Evolutionary conservation across 169 alveolate genomes (phyloP), one percentile per base, ranked within the genome.

Genomic region (Plasmodium reichenowi): DNA sequence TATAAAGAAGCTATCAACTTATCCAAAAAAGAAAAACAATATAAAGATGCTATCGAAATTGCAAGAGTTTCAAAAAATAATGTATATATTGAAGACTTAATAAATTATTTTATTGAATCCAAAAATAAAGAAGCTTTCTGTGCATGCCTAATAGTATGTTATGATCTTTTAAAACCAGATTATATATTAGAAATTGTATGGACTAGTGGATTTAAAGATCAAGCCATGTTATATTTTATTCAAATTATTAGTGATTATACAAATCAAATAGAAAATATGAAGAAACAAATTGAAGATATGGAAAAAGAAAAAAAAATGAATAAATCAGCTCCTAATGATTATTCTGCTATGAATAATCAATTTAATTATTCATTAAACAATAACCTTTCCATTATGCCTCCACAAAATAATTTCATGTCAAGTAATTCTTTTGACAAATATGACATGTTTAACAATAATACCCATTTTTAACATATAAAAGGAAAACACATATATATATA

Each of bases 171-270:
- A 48, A 98, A 97, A 89, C 99, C 99, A 9, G 99, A 98, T 85
- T 97, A 97, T 24, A 99, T 98, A 10, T 94, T 98, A 96, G 99
- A 99, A 96, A 93, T 97, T 70, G 99, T 99, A 3, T 99, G 99
- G 99, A 94, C 98, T 83, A 96, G 97, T 93, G 98, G 98, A 45
- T 96, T 97, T 78, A 94, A 96, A 83, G 99, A 98, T 91, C 96
- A 96, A 88, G 96, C 97, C 43, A 97, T 98, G 99, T 99, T 99
- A 8, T 98, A 95, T 95, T 96, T 98, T 95, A 98, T 98, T 54
- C 99, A 98, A 94, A 96, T 94, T 47, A 87, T 96, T 74, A 90
- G 97, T 26, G 97, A 95, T 66, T 88, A 94, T 48, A 89, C 96
- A 48, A 63, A 89, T 54, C 94, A 96, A 72, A 91, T 95, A 29